Evolutionary conservation across 1,284 basidiomycete species (phyloP), one percentile per base, ranked within the genome.

Genomic region (Limonomyces culmigenus): DNA sequence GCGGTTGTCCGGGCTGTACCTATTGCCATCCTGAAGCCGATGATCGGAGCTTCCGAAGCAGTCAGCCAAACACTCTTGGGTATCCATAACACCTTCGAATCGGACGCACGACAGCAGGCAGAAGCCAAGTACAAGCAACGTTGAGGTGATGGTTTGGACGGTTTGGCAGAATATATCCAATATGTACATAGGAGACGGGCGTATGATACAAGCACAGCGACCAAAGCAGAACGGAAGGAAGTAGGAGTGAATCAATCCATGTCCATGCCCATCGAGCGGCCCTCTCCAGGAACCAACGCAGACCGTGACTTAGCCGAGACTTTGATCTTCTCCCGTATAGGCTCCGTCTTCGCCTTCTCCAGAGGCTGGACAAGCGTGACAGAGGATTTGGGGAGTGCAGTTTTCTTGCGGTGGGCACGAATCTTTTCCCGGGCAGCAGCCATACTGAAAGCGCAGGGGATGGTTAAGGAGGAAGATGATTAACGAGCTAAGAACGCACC

Each of bases 31-130:
- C 58, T 98, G 45, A 88, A 86, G 48, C 89, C 92, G 0, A 93
- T 95, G 80, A 93, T 95, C 39, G 93, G 93, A 5, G 91, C 91
- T 3, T 88, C 80, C 36, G 92, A 93, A 54, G 93, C 93, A 1
- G 80, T 97, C 37, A 84, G 87, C 56, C 93, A 97, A 63, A 93
- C 93, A 2, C 59, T 96, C 33, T 67, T 93, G 40, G 93, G 93
- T 3, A 64, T 98, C 32, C 78, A 92, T 46, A 95, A 96, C 50
- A 74, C 81, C 33, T 56, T 93, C 41, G 86, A 92, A 54, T 86
- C 88, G 5, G 70, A 76, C 43, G 62, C 79, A 32, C 70, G 74
- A 33, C 62, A 72, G 30, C 86, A 91, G 51, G 78, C 77, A 45
- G 81, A 85, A 45, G 84, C 80, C 36, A 92, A 92, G 56, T 92